Percentiles rank a stretch among this genome's conserved stretches.
Evolutionary conservation across 345 rosid species (phyloP).

Genomic region (Populus ilicifolia): DNA sequence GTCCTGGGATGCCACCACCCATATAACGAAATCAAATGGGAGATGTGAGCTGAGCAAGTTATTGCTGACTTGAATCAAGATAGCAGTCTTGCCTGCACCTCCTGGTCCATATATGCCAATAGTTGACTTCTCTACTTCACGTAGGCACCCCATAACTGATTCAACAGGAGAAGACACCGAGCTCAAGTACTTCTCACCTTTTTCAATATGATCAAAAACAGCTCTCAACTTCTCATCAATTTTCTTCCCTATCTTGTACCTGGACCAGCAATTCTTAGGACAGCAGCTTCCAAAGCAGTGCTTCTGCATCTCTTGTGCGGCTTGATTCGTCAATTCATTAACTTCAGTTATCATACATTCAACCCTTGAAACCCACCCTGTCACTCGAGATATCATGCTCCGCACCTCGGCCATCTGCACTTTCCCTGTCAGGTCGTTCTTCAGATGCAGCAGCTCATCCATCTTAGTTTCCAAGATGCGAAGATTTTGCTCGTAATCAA

Average conservation of each 20-base stretch:
- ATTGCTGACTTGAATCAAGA: slow-evolving; percentile 15
- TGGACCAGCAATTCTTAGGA: slow-evolving; percentile 13
- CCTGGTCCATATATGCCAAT: slow-evolving; percentile 26
- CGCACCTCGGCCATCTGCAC: background rate
- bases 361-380: background rate
- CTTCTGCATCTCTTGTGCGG: slow-evolving; percentile 10
- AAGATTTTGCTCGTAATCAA: background rate
- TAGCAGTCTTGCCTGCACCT: slow-evolving; percentile 25
- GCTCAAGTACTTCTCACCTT: background rate
- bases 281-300: slow-evolving; percentile 15
- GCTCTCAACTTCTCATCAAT: background rate
- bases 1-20: slow-evolving; percentile 16
- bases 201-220: background rate
- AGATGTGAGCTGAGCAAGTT: background rate
- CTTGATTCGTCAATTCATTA: background rate
- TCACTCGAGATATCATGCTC: background rate
- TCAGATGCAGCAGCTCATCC: background rate
- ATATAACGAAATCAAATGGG: slow-evolving; percentile 13
- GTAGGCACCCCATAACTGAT: background rate
- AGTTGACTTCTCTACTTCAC: background rate
- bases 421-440: background rate
- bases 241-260: slow-evolving; percentile 24
- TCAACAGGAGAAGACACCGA: background rate
- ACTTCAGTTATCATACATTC: background rate
- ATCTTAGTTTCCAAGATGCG: background rate